These are phyloP conservation scores for Petunia hybrid DNA, from an alignment of 305 asterid genomes.

Conservation along the genomic window DNA sequence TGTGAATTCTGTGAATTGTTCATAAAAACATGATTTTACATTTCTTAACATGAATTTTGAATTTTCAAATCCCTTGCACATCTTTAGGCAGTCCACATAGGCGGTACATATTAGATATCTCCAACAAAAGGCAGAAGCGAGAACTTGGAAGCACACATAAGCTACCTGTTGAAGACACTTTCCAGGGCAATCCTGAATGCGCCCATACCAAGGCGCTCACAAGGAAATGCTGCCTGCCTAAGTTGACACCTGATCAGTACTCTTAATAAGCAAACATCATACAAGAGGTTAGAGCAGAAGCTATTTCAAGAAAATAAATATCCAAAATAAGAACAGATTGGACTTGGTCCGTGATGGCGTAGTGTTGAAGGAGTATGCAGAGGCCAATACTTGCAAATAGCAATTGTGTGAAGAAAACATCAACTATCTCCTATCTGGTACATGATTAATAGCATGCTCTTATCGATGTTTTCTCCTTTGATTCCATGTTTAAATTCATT, in stretches of 20 bases:
- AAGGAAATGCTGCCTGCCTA: slow-evolving; percentile 69
- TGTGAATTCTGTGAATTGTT: slow-evolving; percentile 53
- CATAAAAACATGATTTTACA: background rate
- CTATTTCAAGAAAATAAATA: background rate
- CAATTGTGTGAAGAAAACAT: background rate
- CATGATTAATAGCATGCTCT: slow-evolving; percentile 1
- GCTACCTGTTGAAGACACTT: slow-evolving; percentile 67
- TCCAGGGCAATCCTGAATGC: slow-evolving; percentile 74
- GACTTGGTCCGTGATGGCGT: background rate
- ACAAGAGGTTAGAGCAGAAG: background rate
- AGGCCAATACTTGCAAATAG: background rate
- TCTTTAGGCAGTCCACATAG: background rate
- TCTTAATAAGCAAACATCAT: slow-evolving; percentile 30
- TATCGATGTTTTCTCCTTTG: background rate
- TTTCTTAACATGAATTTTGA: background rate
- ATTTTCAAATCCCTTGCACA: background rate
- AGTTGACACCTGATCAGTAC: slow-evolving; percentile 27
- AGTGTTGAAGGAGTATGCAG: background rate
- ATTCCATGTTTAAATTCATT: background rate
- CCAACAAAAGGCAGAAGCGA: slow-evolving; percentile 9
- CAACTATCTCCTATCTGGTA: background rate
- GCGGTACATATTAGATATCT: background rate
- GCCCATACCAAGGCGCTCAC: slow-evolving; percentile 75
- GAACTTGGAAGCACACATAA: slow-evolving; percentile 13
- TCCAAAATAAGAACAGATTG: background rate